Base-by-base conservation (phyloP, 805 yeast genomes). In the Yarrowia sp. region DNA sequence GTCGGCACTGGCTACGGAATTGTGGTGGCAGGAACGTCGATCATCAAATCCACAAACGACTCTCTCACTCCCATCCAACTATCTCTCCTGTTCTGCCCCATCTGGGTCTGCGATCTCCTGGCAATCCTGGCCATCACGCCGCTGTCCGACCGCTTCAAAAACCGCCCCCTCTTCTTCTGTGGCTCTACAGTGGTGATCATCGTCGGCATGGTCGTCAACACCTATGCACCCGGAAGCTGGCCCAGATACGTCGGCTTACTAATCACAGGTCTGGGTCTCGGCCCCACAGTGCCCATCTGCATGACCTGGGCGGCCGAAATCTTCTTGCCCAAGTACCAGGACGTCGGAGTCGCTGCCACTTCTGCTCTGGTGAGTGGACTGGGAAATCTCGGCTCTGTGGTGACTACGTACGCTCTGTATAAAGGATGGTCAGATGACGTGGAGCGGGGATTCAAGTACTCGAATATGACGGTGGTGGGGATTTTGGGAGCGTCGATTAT, bases 1-100 rank as follows among this genome's bases (percentile, higher is more conserved):
- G 97, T 91, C 33, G 97, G 97, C 56, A 86, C 91, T n/a, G 97
- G 97, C 0, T 87, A 84, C 73, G 97, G 96, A 39, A 79, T 91
- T 60, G 92, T 92, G 39, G 94, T 88, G 20, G 91, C 89, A 77
- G 97, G 93, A 6, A 87, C 96, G 3, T 87, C 94, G 9, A 85
- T 91, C 71, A 88, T 91, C 72, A 77, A 82, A 61, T 83, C 84
- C 5, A 86, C 88, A 70, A 86, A 90, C 74, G 88, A 94, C 2
- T 71, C 74, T 8, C 80, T 89, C 70, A 77, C 86, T 2, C 85
- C 91, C 2, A 89, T 92, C 72, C 80, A 87, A 69, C 86, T 92
- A 33, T 88, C 94, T 1, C 81, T 91, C 53, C 80, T 91, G 67
- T 89, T 89, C 71, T 97, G 96, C 6, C 97, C 97, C 39, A 92